Base-by-base conservation (phyloP, 306 rosid species). In the Vigna radiata region DNA sequence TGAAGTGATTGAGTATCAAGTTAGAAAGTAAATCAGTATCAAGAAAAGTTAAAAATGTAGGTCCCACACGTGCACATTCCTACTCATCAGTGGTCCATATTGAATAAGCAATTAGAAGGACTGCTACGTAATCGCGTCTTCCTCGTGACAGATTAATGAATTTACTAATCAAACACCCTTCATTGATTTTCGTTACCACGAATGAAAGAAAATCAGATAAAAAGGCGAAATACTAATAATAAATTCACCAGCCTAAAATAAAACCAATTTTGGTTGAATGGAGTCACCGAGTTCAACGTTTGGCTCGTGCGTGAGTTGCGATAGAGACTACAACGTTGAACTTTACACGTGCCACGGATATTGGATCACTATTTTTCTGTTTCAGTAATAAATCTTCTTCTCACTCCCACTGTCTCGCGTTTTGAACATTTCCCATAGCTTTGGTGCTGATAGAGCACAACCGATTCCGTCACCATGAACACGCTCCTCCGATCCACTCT, bases 401-500 rank as follows among this genome's bases (percentile, higher is more conserved):
- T 5, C 52, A 39, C 8, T 43, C 62, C 11, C 48, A 50, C 49
- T 50, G 3, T 39, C 29, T 25, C 41, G 25, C 52, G 31, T 3
- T 43, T 55, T 18, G 5, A 47, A 1, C 46, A 27, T 1, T 54
- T 7, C 16, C 21, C 9, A 8, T 7, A 47, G 10, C 19, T 41
- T 13, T 14, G 11, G 13, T 17, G 63, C 27, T 52, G 19, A 17
- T 12, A 39, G 16, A 17, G 19, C 48, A 63, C 68, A 6, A n/a
- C 27, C 46, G 1, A 31, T 52, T 50, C 66, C 37, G 27, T n/a
- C 6, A 66, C 68, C 18, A 80, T 80, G 84, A 49, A 73, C 8
- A 16, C 23, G 37, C 84, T 80, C 39, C 39, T 80, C 64, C 80
- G 79, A 67, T 74, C 84, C 76, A 67, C 84, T 33, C 76, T 80